Evolutionary conservation across 495 filamentous ascomycete species (phyloP).

Genomic region (Neurospora africana): DNA sequence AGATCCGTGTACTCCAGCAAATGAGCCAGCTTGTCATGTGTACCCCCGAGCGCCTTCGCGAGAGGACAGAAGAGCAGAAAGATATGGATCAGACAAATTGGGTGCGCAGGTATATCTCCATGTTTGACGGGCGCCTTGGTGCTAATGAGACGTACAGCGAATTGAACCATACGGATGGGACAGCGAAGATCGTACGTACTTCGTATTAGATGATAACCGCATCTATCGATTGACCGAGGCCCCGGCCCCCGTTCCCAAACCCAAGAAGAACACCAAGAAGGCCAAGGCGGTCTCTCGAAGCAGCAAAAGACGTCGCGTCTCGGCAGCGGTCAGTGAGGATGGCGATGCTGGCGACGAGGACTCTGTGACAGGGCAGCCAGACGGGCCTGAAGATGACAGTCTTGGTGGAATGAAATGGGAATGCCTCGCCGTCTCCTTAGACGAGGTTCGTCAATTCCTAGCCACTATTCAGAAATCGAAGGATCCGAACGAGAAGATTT

Average conservation of each 20-base stretch:
- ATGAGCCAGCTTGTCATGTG: constrained; percentile 84
- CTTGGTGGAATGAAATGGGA: constrained; percentile 77
- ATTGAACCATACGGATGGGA: constrained; percentile 91
- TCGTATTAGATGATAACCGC: constrained; percentile 86
- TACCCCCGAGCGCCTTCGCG: constrained; percentile 74
- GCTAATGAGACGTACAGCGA: constrained; percentile 47
- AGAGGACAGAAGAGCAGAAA: constrained; percentile 73
- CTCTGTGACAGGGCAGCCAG: constrained; percentile 19
- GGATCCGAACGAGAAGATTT: constrained; percentile 69
- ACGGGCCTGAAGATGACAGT: constrained; percentile 45
- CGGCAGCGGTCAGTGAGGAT: constrained; percentile 42
- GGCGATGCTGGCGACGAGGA: constrained; percentile 44
- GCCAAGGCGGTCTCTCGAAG: constrained; percentile 54
- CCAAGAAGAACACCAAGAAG: constrained; percentile 70
- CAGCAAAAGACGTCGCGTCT: constrained; percentile 61
- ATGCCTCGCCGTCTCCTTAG: constrained; percentile 69
- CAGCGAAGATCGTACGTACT: constrained; percentile 70
- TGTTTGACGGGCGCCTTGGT: background rate
- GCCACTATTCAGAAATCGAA: constrained; percentile 58
- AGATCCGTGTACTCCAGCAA: constrained; percentile 80
- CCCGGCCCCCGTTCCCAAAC: constrained; percentile 47
- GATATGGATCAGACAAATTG: constrained; percentile 73
- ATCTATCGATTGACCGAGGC: constrained; percentile 77
- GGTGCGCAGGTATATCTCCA: constrained; percentile 42
- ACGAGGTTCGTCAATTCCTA: constrained; percentile 67